Conservation (phyloP, 148 eudicot species). For the Persicaria maculosa region DNA sequence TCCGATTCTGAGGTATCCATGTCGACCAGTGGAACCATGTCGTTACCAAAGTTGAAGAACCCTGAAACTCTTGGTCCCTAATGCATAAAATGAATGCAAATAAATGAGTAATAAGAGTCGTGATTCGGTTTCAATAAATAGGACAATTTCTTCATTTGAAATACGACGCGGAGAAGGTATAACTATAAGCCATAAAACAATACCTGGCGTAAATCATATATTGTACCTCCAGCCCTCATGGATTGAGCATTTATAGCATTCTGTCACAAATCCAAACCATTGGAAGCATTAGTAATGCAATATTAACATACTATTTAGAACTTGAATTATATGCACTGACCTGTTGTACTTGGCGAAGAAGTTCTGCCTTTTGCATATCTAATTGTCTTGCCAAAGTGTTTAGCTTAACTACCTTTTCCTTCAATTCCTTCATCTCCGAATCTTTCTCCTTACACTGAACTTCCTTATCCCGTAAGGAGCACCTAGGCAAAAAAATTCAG, state of each 20-base stretch:
- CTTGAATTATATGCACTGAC: conserved; percentile 21
- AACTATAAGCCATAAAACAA: neutral
- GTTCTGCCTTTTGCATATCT: conserved; percentile 67
- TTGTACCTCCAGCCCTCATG: conserved; percentile 23
- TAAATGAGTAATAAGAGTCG: neutral
- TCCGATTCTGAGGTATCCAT: conserved; percentile 87
- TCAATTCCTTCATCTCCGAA: conserved; percentile 66
- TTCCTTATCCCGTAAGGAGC: conserved; percentile 71
- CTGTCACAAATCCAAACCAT: neutral
- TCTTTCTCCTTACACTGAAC: conserved; percentile 79
- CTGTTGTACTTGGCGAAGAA: conserved; percentile 53
- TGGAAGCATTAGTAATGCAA: neutral
- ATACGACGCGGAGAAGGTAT: neutral
- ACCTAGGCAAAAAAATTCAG: conserved; percentile 29
- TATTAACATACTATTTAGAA: no score
- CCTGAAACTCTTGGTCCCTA: conserved; percentile 61
- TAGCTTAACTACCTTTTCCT: conserved; percentile 64
- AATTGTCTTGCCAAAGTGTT: conserved; percentile 49
- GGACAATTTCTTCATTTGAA: no score
- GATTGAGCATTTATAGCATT: conserved; percentile 8
- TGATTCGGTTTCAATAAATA: no score
- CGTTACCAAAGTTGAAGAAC: conserved; percentile 26
- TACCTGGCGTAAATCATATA: conserved; percentile 73
- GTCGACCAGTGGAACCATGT: conserved; percentile 52
- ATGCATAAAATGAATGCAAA: neutral